Base-by-base conservation (phyloP, 2,329 filamentous ascomycete species). In the Aspergillus sp. region DNA sequence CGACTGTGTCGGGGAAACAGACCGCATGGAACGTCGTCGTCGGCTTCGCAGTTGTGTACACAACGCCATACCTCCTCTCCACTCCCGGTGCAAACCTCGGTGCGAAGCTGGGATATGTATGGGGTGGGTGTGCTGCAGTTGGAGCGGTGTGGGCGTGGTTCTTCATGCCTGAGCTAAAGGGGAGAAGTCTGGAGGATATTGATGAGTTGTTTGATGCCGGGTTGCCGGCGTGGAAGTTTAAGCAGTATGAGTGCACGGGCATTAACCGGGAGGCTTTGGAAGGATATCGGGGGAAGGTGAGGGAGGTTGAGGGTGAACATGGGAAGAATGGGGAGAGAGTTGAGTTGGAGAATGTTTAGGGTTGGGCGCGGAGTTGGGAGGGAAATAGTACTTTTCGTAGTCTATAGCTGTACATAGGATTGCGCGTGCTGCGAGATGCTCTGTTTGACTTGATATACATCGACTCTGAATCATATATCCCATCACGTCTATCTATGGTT, bases 131-230 rank as follows among this genome's bases (percentile, higher is more conserved):
- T 17, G 51, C 51, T 2, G 51, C 30, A 8, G 38, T 54, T 22
- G 51, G 51, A 17, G 38, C 51, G 5, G 38, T 54, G 7, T 54
- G 48, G 48, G 48, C 30, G 48, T 51, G 48, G 48, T 51, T 51
- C n/a, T 51, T 51, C 48, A 51, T 51, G 48, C 48, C 48, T 8
- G 48, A 51, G 48, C 30, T 51, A 9, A 51, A 30, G 22, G 48
- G 48, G 1, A 3, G 48, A 3, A 51, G 48, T n/a, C 7, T 51
- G 48, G 48, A 51, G 22, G 48, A 51, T 3, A 30, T 51, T 8
- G 48, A 51, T 17, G 23, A 51, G 25, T n/a, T 51, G 48, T 51
- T 51, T 51, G 48, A 25, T n/a, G 48, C 48, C 23, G 17, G 22
- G 0, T 8, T 51, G 23, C 48, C 48, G 7, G 48, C 48, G 48